Conservation (phyloP, 176 grass and related monocot genomes). For the Phoenix roebelenii region DNA sequence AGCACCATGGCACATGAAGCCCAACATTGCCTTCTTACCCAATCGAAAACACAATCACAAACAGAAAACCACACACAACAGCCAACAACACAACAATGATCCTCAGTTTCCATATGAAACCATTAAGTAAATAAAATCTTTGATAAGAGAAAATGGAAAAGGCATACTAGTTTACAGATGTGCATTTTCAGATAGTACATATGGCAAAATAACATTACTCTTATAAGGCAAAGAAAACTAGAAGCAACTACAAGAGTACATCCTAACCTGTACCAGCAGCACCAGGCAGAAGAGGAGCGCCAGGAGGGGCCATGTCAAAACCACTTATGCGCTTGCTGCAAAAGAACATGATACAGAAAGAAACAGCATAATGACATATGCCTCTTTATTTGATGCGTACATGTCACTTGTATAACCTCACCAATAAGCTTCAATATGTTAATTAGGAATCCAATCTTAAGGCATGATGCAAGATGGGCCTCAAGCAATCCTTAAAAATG, state of each 20-base stretch:
- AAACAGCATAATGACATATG: too few species aligned
- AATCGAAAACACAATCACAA: slow-evolving; percentile 21
- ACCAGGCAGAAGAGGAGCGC: background rate
- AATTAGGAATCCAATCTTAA: too few species aligned
- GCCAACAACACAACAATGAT: slow-evolving; percentile 32
- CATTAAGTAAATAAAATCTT: slow-evolving; percentile 3
- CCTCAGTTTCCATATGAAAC: slow-evolving; percentile 28
- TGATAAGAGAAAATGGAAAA: too few species aligned
- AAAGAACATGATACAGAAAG: background rate
- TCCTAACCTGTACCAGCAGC: slow-evolving; percentile 8
- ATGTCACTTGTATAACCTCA: too few species aligned
- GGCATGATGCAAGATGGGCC: too few species aligned
- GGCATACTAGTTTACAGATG: too few species aligned
- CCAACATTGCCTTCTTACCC: slow-evolving; percentile 27
- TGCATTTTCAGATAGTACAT: too few species aligned
- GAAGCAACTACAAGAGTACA: background rate
- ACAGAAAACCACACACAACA: slow-evolving; percentile 23
- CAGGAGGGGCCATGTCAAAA: slow-evolving; percentile 24
- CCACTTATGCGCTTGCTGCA: slow-evolving; percentile 25
- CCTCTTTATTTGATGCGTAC: too few species aligned
- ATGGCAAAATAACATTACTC: slow-evolving; percentile 5
- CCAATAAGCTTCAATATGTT: too few species aligned
- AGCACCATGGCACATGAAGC: slow-evolving; percentile 19
- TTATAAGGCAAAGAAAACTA: background rate
- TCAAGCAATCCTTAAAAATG: too few species aligned